These are phyloP conservation scores for Cynara cardunculus DNA, from an alignment of 129 eudicot species.

Conservation along the genomic window DNA sequence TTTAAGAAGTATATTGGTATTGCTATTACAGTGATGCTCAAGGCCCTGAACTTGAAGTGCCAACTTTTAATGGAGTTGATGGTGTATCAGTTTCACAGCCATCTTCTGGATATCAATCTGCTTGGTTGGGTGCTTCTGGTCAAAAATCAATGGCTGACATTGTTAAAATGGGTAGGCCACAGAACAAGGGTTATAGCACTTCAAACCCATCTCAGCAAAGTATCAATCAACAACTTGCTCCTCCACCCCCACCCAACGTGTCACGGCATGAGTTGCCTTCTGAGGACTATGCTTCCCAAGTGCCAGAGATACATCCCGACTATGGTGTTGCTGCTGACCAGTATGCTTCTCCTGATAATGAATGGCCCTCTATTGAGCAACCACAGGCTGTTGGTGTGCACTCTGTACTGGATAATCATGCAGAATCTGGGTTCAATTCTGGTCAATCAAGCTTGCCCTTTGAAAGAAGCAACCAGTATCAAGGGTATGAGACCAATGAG, in stretches of 20 bases:
- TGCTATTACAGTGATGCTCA: constrained; percentile 49
- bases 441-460: constrained; percentile 40
- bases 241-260: constrained; percentile 17
- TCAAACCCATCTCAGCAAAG: constrained; percentile 41
- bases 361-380: constrained; percentile 73
- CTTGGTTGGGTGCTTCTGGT: constrained; percentile 75
- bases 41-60: constrained; percentile 30
- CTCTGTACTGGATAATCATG: constrained; percentile 27
- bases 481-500: constrained; percentile 40
- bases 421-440: constrained; percentile 35
- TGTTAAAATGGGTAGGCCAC: constrained; percentile 96
- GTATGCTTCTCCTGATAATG: constrained; percentile 47
- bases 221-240: constrained; percentile 35
- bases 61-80: constrained; percentile 28
- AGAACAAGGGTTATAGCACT: constrained; percentile 43
- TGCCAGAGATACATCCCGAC: constrained; percentile 14
- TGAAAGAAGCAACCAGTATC: constrained; percentile 32
- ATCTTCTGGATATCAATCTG: constrained; percentile 59
- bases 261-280: constrained; percentile 16
- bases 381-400: constrained; percentile 38
- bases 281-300: constrained; percentile 36
- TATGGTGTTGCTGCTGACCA: constrained; percentile 17
- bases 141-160: constrained; percentile 95
- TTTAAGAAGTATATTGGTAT: neutral
- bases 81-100: constrained; percentile 45